Evolutionary conservation across 306 rosid genomes (phyloP).

Genomic region (Styphnolobium japonicum): DNA sequence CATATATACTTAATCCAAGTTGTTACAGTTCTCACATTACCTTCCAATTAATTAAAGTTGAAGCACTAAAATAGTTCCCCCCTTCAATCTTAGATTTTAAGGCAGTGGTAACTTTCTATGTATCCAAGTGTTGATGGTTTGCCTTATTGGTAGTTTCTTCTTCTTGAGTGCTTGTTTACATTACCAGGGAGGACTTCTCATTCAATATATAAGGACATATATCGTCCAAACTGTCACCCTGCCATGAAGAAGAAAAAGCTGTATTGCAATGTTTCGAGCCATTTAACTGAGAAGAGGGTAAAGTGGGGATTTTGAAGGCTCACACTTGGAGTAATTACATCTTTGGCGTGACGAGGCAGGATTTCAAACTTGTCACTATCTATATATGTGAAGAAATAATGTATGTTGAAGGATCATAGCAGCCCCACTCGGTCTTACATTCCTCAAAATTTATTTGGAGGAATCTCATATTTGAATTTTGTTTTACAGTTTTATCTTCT

Average conservation of each 20-base stretch:
- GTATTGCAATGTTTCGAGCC: slow-evolving; percentile 5
- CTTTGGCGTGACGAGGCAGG: slow-evolving; percentile 35
- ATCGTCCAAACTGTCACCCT: slow-evolving; percentile 27
- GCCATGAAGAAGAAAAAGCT: slow-evolving; percentile 26
- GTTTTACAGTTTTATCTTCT: too few species aligned
- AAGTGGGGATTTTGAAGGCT: slow-evolving; percentile 17
- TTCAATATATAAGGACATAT: slow-evolving; percentile 23
- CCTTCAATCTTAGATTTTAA: background rate
- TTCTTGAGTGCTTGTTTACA: background rate
- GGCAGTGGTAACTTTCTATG: background rate
- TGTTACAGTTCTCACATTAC: background rate
- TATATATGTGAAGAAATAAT: background rate
- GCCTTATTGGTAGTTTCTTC: slow-evolving; percentile 27
- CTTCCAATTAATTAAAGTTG: background rate
- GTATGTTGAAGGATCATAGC: background rate
- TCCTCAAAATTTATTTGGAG: too few species aligned
- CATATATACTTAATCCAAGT: background rate
- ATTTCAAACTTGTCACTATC: slow-evolving; percentile 40
- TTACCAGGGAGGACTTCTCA: slow-evolving; percentile 2
- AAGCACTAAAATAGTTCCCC: background rate
- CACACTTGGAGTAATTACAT: slow-evolving; percentile 22
- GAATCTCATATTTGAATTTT: background rate
- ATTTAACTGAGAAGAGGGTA: background rate
- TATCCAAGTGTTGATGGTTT: background rate
- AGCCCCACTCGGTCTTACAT: too few species aligned